phyloP scores from a whole-genome alignment of 495 filamentous ascomycete species.

The Jackrogersella multiformis region DNA sequence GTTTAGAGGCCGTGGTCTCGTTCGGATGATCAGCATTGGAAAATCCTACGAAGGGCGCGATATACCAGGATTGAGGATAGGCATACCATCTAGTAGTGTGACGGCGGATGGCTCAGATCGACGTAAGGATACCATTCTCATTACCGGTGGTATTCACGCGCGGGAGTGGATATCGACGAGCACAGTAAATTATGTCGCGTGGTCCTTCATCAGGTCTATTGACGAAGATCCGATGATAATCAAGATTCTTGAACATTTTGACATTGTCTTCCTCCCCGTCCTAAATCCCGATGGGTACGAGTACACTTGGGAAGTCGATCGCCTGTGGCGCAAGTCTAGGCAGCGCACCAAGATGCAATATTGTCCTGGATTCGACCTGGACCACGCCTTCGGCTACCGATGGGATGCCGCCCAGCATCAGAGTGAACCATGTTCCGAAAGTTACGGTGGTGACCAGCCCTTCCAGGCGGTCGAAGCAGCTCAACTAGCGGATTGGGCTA shows the following conservation, averaged over 20 bases:
- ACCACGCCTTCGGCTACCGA: slow-evolving; percentile 83
- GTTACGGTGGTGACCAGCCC: slow-evolving; percentile 81
- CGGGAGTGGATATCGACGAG: slow-evolving; percentile 96
- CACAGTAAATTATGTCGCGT: slow-evolving; percentile 90
- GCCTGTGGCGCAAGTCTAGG: slow-evolving; percentile 95
- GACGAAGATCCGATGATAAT: slow-evolving; percentile 73
- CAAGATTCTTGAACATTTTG: slow-evolving; percentile 79
- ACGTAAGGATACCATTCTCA: slow-evolving; percentile 76
- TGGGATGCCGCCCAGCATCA: slow-evolving; percentile 76
- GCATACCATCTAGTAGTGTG: slow-evolving; percentile 62
- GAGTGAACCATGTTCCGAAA: slow-evolving; percentile 90
- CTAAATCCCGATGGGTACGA: slow-evolving; percentile 94
- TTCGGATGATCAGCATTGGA: slow-evolving; percentile 77
- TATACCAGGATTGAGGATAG: slow-evolving; percentile 84
- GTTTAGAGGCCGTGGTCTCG: slow-evolving; percentile 75
- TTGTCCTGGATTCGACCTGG: slow-evolving; percentile 89
- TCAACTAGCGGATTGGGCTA: slow-evolving; percentile 81
- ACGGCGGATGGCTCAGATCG: slow-evolving; percentile 45
- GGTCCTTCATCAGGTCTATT: slow-evolving; percentile 85
- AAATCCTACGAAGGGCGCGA: slow-evolving; percentile 85
- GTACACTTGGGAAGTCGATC: slow-evolving; percentile 91
- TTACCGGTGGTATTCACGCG: slow-evolving; percentile 87
- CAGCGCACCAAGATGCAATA: slow-evolving; percentile 83
- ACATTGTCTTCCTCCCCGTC: slow-evolving; percentile 89
- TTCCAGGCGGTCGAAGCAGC: slow-evolving; percentile 86